Evolutionary conservation across 2,329 filamentous ascomycete genomes (phyloP).

Genomic region (Talaromyces sp.): DNA sequence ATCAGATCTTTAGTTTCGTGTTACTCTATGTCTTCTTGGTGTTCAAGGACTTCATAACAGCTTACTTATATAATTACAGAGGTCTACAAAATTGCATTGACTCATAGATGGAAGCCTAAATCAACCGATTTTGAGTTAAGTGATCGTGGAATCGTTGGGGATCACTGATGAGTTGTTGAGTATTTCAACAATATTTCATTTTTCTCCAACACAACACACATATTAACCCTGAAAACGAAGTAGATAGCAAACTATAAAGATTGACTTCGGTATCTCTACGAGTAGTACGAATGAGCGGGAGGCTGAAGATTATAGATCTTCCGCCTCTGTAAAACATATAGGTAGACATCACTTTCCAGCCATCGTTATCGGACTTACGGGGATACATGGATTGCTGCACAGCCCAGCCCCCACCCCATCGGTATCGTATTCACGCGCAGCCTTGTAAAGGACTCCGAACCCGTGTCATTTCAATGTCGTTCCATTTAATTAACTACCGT

Average conservation of each 20-base stretch:
- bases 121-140: background rate
- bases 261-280: background rate
- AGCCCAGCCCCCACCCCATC: background rate
- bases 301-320: no score
- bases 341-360: no score
- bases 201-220: background rate
- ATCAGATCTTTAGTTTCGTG: background rate
- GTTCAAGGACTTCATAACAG: background rate
- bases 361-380: no score
- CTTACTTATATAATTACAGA: background rate
- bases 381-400: background rate
- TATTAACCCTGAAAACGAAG: background rate
- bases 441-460: background rate
- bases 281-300: background rate
- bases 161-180: background rate
- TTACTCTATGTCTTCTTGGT: background rate
- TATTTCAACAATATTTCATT: background rate
- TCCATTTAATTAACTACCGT: no score
- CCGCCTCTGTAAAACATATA: no score
- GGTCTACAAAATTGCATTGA: background rate
- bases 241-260: background rate
- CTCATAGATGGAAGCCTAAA: background rate
- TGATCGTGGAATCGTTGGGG: background rate
- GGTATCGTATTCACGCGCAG: background rate
- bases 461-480: background rate